These are phyloP conservation scores for Pseudogymnoascus sp. DNA, from an alignment of 2,329 filamentous ascomycete genomes.

Conservation along the genomic window DNA sequence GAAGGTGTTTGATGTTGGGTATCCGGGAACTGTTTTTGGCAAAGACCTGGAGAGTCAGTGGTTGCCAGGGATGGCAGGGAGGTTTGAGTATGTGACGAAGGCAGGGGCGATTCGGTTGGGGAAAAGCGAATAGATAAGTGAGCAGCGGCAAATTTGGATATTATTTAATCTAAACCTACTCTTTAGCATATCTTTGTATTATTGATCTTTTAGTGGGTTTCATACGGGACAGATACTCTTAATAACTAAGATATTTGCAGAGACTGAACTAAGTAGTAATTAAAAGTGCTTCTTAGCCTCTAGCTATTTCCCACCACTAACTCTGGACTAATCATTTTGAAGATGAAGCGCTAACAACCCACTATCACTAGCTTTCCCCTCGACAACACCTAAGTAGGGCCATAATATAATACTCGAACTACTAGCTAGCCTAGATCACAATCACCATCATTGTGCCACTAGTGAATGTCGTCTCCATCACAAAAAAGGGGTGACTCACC, in stretches of 20 bases:
- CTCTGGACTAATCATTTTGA: not conserved
- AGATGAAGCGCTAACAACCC: not conserved
- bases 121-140: not conserved
- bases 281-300: not conserved
- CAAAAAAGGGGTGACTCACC: not conserved
- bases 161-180: no score
- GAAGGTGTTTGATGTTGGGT: slow-evolving; percentile 57
- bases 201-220: no score
- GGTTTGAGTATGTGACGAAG: slow-evolving; percentile 44
- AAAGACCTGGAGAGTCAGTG: slow-evolving; percentile 29
- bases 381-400: not conserved
- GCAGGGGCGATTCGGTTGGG: slow-evolving; percentile 15
- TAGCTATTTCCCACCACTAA: not conserved
- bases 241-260: no score
- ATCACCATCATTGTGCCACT: not conserved
- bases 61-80: slow-evolving; percentile 35
- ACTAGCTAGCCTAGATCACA: not conserved
- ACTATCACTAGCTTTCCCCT: not conserved
- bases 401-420: no score
- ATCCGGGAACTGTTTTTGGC: slow-evolving; percentile 56
- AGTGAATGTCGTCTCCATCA: not conserved
- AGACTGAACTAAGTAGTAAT: no score
- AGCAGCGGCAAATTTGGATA: no score
- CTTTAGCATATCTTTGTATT: no score
- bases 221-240: no score